Conservation (phyloP, 2,329 filamentous ascomycete genomes). For the Acarospora socialis region DNA sequence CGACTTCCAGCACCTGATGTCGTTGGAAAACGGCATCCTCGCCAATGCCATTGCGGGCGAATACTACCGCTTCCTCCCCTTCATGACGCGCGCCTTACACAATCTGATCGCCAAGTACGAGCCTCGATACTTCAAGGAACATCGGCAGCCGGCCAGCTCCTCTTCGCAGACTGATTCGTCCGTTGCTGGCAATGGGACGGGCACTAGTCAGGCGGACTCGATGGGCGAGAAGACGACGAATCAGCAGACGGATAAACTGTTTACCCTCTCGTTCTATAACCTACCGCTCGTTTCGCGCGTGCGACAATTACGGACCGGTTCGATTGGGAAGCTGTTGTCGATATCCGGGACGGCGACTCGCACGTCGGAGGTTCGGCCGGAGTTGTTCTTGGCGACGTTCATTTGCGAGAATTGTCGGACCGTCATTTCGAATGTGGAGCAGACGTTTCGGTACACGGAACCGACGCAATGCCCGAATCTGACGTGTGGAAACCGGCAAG, state of each 20-base stretch:
- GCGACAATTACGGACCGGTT: conserved; percentile 69
- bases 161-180: conserved; percentile 57
- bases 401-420: conserved; percentile 77
- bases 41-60: conserved; percentile 76
- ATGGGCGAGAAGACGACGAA: conserved; percentile 64
- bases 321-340: conserved; percentile 85
- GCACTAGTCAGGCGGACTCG: conserved; percentile 42
- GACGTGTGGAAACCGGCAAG: conserved; percentile 72
- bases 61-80: conserved; percentile 92
- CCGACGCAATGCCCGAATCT: conserved; percentile 87
- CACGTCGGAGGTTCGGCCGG: conserved; percentile 91
- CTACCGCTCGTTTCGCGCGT: conserved; percentile 75
- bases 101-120: conserved; percentile 91
- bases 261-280: conserved; percentile 87
- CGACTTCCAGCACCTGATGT: conserved; percentile 62
- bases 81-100: conserved; percentile 75
- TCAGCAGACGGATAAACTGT: conserved; percentile 94
- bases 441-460: conserved; percentile 95
- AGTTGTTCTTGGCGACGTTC: conserved; percentile 84
- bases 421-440: conserved; percentile 80
- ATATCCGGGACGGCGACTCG: conserved; percentile 94
- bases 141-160: conserved; percentile 68
- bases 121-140: conserved; percentile 82
- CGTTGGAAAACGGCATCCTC: conserved; percentile 63
- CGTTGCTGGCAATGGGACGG: conserved; percentile 38